Base-by-base conservation (phyloP, 805 yeast genomes). In the Saturnispora sekii region DNA sequence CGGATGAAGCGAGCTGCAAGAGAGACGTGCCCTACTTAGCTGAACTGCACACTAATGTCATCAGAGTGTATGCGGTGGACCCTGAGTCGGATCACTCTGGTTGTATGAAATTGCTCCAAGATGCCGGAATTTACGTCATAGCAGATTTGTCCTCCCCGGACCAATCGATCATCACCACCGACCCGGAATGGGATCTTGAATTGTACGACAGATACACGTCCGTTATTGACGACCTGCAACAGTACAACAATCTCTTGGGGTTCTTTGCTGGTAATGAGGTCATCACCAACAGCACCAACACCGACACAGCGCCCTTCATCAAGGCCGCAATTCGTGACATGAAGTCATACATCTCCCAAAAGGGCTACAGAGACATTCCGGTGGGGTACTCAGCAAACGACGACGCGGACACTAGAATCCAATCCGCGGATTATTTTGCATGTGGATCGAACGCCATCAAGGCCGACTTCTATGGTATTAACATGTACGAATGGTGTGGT, bases 181-280 rank as follows among this genome's bases (percentile, higher is more conserved):
- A 69, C 45, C 97, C 98, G 32, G 63, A 67, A 44, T 88, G 96
- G 96, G 77, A 79, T 60, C 65, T 77, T 40, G 76, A 71, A 28
- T 71, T 87, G 45, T 84, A 76, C 66, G 67, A 77, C 47, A 76
- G 97, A 62, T 90, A 90, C 69, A 79, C 83, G 40, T 65, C 72
- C 26, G 96, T 90, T 32, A 78, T 93, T 46, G 97, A 93, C 64
- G 67, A 74, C 53, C 76, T 93, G 69, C 76, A 79, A 48, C 70
- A 74, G 55, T 90, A 89, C 67, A 66, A 81, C 40, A 90, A 90
- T 65, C 76, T 86, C 15, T 71, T 90, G 51, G 98, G 97, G 2
- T 89, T 86, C 74, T 89, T 90, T 66, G 97, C 97, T 28, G 98
- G 97, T 50, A 93, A 93, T 66, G 98, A 90, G 73, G 97, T 93